phyloP scores from a whole-genome alignment of 1,139 yeast genomes.

The Geotrichum carabidarum region DNA sequence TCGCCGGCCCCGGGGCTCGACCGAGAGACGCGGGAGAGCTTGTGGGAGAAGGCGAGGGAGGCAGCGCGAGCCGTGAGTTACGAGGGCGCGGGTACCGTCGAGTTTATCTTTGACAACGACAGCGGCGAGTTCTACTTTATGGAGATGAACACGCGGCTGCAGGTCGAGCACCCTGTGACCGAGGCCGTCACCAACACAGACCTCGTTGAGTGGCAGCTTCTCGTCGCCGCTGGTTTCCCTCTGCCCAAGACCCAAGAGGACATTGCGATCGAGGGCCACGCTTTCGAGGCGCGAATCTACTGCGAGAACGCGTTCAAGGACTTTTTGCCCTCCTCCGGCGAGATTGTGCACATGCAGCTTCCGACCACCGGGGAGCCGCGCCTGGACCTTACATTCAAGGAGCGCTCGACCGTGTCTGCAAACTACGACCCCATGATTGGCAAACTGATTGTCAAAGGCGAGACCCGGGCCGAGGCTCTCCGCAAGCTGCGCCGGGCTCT shows the following conservation, averaged over 20 bases:
- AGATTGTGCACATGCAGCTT: conserved; percentile 31
- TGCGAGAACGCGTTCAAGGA: conserved; percentile 37
- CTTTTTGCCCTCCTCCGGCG: conserved; percentile 35
- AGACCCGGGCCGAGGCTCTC: conserved; percentile 33
- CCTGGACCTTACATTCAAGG: conserved; percentile 33
- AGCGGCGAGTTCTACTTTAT: conserved; percentile 53
- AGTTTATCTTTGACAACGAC: conserved; percentile 57
- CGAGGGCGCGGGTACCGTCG: conserved; percentile 62
- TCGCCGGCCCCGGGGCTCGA: conserved; percentile 52
- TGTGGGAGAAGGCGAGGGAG: conserved; percentile 55
- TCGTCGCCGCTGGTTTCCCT: conserved; percentile 74
- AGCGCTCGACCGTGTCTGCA: conserved; percentile 34
- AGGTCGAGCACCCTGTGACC: conserved; percentile 60
- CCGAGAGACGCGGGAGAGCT: conserved; percentile 48
- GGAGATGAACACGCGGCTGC: conserved; percentile 60
- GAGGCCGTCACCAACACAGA: conserved; percentile 91
- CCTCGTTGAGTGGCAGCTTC: conserved; percentile 88
- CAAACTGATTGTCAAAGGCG: conserved; percentile 36
- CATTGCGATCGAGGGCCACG: conserved; percentile 32
- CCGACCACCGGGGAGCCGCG: conserved; percentile 33
- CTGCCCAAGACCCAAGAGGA: conserved; percentile 36
- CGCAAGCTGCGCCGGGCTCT: conserved; percentile 32
- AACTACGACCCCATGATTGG: conserved; percentile 39
- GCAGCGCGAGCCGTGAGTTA: conserved; percentile 53
- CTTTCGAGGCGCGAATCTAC: conserved; percentile 37